These are phyloP conservation scores for Solioccasus polychromus DNA, from an alignment of 768 basidiomycete genomes.

Conservation along the genomic window DNA sequence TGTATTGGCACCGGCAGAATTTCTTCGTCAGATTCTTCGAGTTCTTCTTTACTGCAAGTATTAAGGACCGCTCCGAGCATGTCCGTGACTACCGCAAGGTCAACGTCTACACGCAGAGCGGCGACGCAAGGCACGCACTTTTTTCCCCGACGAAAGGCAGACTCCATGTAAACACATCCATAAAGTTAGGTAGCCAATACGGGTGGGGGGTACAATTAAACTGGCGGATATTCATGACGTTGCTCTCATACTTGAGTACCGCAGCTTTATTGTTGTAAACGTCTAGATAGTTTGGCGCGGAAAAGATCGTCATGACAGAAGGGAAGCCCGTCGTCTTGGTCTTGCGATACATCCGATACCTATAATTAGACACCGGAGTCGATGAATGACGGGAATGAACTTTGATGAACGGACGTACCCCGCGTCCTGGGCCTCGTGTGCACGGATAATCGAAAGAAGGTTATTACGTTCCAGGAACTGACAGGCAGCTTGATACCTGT, in stretches of 20 bases:
- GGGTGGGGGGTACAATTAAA: slow-evolving; percentile 81
- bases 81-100: slow-evolving; percentile 75
- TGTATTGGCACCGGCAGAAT: no score
- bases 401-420: slow-evolving; percentile 55
- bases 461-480: slow-evolving; percentile 93
- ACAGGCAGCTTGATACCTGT: slow-evolving; percentile 87
- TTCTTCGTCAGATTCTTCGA: slow-evolving; percentile 56
- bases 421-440: slow-evolving; percentile 96
- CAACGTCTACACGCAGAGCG: no score
- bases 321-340: slow-evolving; percentile 92
- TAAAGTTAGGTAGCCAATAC: slow-evolving; percentile 96
- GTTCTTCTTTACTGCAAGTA: slow-evolving; percentile 93
- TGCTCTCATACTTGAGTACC: slow-evolving; percentile 96
- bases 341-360: slow-evolving; percentile 92
- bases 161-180: slow-evolving; percentile 98
- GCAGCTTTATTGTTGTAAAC: slow-evolving; percentile 96
- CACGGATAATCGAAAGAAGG: slow-evolving; percentile 87
- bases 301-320: slow-evolving; percentile 96
- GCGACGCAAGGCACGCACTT: slow-evolving; percentile 65
- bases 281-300: slow-evolving; percentile 95
- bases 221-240: slow-evolving; percentile 92
- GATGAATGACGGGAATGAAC: not conserved
- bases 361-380: slow-evolving; percentile 27
- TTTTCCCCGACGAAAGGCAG: slow-evolving; percentile 93
- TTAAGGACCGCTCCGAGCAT: slow-evolving; percentile 97